Conservation (phyloP, 2,329 filamentous ascomycete genomes). For the Berkeleyomyces rouxiae region DNA sequence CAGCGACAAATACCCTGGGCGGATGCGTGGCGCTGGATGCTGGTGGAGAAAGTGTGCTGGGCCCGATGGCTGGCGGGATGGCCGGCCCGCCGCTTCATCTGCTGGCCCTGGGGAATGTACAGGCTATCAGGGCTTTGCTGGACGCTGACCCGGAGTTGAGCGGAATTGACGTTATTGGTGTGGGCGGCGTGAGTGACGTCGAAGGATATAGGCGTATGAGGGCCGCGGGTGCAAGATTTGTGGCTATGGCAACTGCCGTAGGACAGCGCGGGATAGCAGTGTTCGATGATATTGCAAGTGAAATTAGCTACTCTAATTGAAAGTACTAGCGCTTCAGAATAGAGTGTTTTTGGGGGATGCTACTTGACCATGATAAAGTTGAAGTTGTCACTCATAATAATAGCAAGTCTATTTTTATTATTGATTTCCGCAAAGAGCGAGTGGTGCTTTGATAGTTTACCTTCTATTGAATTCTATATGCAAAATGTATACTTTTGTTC, state of each 20-base stretch:
- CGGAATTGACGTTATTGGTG: slow-evolving; percentile 49
- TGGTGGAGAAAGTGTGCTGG: slow-evolving; percentile 22
- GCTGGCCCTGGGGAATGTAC: slow-evolving; percentile 58
- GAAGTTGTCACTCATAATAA: too few species aligned
- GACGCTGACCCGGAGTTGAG: slow-evolving; percentile 31
- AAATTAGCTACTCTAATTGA: slow-evolving; percentile 6
- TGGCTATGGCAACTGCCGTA: slow-evolving; percentile 53
- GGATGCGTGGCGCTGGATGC: slow-evolving; percentile 41
- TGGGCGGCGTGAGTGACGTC: slow-evolving; percentile 53
- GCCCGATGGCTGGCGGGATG: slow-evolving; percentile 46
- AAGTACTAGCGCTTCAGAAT: not conserved
- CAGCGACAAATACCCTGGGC: slow-evolving; percentile 57
- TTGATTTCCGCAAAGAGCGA: too few species aligned
- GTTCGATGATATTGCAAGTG: slow-evolving; percentile 39
- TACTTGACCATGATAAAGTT: not conserved
- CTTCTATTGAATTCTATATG: too few species aligned
- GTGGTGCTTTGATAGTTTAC: too few species aligned
- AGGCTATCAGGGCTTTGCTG: slow-evolving; percentile 44
- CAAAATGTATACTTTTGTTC: too few species aligned
- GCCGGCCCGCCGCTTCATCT: slow-evolving; percentile 58
- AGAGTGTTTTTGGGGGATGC: too few species aligned
- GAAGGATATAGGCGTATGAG: slow-evolving; percentile 49
- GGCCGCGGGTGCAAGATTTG: slow-evolving; percentile 45
- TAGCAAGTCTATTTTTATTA: too few species aligned
- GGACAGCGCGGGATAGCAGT: slow-evolving; percentile 44